Evolutionary conservation across 1,284 basidiomycete species (phyloP).

Genomic region (Thecaphora thlaspeos): DNA sequence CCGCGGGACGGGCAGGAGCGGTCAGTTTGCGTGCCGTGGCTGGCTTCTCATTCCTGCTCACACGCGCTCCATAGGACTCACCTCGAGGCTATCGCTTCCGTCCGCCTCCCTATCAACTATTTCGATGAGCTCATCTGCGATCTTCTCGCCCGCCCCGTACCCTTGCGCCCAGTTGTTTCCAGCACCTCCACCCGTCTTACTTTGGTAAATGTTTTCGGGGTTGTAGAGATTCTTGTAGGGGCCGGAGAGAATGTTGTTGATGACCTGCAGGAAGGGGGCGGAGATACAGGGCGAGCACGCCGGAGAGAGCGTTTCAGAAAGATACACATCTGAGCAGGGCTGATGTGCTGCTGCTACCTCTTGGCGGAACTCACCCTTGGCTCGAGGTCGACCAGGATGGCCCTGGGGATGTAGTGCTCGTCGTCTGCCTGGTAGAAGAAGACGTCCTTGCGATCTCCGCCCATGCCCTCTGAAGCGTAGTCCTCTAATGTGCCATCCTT

Average conservation of each 20-base stretch:
- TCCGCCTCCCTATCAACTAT: conserved; percentile 99
- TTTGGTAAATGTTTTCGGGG: conserved; percentile 94
- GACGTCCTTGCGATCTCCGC: conserved; percentile 86
- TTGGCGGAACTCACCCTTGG: conserved; percentile 81
- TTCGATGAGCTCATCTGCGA: conserved; percentile 97
- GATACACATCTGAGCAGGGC: too few relatives aligned
- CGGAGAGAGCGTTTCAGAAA: too few relatives aligned
- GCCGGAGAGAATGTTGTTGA: conserved; percentile 90
- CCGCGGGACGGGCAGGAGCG: too few relatives aligned
- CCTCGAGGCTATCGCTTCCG: conserved; percentile 95
- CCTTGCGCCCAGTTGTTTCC: conserved; percentile 99
- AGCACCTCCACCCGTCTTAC: conserved; percentile 92
- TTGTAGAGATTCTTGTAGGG: conserved; percentile 93
- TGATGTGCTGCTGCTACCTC: too few relatives aligned
- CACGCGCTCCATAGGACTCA: too few relatives aligned
- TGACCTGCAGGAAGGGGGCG: conserved; percentile 67
- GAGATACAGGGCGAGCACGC: background rate
- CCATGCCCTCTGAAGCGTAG: conserved; percentile 48
- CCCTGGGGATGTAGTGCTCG: conserved; percentile 96
- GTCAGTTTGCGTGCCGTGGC: too few relatives aligned
- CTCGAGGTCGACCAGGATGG: conserved; percentile 95
- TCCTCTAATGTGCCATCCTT: conserved; percentile 56
- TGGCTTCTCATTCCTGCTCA: too few relatives aligned
- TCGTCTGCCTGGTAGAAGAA: conserved; percentile 99
- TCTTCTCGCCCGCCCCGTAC: conserved; percentile 74